phyloP scores from a whole-genome alignment of 2,329 filamentous ascomycete genomes.

The Apiospora aurea region DNA sequence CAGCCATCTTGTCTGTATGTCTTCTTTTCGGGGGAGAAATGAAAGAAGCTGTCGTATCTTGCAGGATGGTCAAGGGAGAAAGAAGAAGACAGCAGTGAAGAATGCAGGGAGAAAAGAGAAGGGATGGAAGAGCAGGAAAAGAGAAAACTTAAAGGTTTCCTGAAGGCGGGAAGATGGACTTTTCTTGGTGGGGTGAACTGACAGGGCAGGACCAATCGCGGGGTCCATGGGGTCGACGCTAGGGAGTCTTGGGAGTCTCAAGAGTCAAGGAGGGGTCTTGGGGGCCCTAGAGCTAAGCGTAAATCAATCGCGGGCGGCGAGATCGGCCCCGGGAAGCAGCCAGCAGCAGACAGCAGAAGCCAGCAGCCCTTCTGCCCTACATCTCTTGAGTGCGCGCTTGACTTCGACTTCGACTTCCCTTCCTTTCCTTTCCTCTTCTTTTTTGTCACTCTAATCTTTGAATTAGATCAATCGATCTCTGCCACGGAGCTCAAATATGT shows the following conservation, averaged over 20 bases:
- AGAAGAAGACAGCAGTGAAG: background rate
- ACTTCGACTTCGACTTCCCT: too few species aligned
- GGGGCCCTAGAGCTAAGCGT: background rate
- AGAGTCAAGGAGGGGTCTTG: constrained; percentile 6
- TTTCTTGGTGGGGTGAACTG: constrained; percentile 13
- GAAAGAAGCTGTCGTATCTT: constrained; percentile 6
- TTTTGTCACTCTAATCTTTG: background rate
- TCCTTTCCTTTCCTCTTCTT: background rate
- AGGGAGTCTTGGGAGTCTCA: constrained; percentile 5
- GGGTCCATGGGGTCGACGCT: constrained; percentile 1
- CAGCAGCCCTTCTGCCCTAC: background rate
- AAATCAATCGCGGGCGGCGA: constrained; percentile 16
- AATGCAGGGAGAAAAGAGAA: background rate
- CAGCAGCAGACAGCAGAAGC: background rate
- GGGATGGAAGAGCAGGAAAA: background rate
- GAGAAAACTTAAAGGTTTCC: background rate
- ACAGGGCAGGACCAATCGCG: constrained; percentile 16
- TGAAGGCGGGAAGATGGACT: constrained; percentile 2
- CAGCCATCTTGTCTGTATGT: constrained; percentile 39
- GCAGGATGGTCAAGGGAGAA: background rate
- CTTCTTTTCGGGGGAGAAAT: background rate
- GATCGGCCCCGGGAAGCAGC: constrained; percentile 12
- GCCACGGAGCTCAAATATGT: background rate
- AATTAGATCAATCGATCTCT: background rate
- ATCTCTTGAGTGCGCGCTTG: background rate